Conservation (phyloP, 352 stramenopile species). For the Globisporangium cylindrosporum region DNA sequence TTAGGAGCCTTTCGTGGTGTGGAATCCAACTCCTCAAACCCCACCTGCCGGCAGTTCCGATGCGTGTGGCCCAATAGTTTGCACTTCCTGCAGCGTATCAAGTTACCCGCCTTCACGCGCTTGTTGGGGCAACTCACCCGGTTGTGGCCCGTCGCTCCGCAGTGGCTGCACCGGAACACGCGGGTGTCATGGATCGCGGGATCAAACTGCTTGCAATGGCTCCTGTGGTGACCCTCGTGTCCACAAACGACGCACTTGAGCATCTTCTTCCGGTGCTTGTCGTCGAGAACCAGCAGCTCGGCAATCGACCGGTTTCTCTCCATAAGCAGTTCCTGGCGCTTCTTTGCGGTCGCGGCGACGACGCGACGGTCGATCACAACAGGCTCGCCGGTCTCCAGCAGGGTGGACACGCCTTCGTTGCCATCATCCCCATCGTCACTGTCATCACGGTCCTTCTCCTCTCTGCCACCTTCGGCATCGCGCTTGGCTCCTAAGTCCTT, state of each 20-base stretch:
- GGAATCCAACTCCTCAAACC: too few species aligned
- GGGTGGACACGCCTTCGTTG: not conserved
- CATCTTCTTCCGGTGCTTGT: not conserved
- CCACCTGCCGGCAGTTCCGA: not conserved
- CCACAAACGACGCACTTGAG: not conserved
- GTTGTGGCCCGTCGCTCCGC: constrained; percentile 1
- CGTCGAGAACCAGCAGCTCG: not conserved
- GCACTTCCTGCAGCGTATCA: constrained; percentile 13
- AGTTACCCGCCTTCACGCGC: not conserved
- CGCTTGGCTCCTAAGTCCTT: not conserved
- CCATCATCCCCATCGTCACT: not conserved
- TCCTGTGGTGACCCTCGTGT: not conserved
- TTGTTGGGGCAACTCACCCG: not conserved
- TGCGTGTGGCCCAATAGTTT: constrained; percentile 8
- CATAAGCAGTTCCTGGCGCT: not conserved
- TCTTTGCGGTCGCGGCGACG: not conserved
- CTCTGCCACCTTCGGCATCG: not conserved
- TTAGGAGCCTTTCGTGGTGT: too few species aligned
- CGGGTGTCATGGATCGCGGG: not conserved
- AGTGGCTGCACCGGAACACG: not conserved
- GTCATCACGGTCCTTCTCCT: not conserved
- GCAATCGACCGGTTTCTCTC: not conserved
- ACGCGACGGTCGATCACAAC: not conserved
- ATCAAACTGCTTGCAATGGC: not conserved
- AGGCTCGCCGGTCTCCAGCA: constrained; percentile 12